phyloP scores from a whole-genome alignment of 2,329 filamentous ascomycete species.

The Pseudocercospora crystallina region DNA sequence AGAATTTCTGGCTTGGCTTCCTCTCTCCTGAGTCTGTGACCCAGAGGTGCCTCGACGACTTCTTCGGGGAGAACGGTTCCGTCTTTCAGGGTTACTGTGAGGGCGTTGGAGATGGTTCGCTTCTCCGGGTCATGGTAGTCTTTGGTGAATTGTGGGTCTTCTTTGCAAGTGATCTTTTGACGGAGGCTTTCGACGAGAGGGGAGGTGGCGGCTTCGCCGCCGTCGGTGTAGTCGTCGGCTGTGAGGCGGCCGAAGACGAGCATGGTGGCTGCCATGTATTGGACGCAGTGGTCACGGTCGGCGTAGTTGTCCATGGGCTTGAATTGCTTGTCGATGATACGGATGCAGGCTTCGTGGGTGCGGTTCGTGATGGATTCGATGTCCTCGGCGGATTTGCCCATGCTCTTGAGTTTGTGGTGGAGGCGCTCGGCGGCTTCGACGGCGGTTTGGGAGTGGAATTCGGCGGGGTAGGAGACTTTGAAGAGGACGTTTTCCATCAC shows the following conservation, averaged over 20 bases:
- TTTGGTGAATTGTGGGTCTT: slow-evolving; percentile 82
- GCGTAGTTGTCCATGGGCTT: slow-evolving; percentile 99
- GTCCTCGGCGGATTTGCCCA: slow-evolving; percentile 89
- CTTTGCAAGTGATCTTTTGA: slow-evolving; percentile 91
- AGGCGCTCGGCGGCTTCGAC: slow-evolving; percentile 92
- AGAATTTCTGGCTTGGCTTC: slow-evolving; percentile 95
- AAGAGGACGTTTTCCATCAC: slow-evolving; percentile 99
- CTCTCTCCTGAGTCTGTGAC: slow-evolving; percentile 84
- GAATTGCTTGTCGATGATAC: slow-evolving; percentile 99
- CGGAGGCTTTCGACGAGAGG: slow-evolving; percentile 86
- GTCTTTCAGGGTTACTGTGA: slow-evolving; percentile 93
- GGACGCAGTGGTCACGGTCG: slow-evolving; percentile 98
- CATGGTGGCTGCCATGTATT: slow-evolving; percentile 99
- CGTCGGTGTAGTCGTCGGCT: slow-evolving; percentile 90
- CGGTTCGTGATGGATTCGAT: slow-evolving; percentile 92
- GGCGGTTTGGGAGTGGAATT: slow-evolving; percentile 98
- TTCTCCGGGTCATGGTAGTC: slow-evolving; percentile 94
- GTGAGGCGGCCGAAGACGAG: slow-evolving; percentile 91
- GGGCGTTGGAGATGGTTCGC: slow-evolving; percentile 94
- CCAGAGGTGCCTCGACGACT: slow-evolving; percentile 88
- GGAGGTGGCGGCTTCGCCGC: slow-evolving; percentile 86
- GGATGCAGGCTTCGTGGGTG: slow-evolving; percentile 96
- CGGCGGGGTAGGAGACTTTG: slow-evolving; percentile 98
- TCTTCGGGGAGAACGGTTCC: slow-evolving; percentile 89
- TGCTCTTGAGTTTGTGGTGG: slow-evolving; percentile 74